Percentiles rank a stretch among this genome's conserved stretches.
Evolutionary conservation across 139 green algal genomes (phyloP).

Genomic region (Volvox africanus): DNA sequence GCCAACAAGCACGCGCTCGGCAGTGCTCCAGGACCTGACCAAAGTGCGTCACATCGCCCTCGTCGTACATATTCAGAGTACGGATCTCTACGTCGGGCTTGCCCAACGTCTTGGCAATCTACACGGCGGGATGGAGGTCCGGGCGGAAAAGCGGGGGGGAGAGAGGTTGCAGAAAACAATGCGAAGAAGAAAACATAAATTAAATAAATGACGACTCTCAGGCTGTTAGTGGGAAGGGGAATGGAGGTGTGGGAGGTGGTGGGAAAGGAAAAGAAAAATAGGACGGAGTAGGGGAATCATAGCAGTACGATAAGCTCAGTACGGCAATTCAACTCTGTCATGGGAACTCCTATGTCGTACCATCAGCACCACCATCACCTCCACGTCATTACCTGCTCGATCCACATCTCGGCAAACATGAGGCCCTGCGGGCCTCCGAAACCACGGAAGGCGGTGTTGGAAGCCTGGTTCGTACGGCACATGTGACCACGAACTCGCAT

Average conservation of each 20-base stretch:
- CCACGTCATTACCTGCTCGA: constrained; percentile 74
- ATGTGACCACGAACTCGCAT: constrained; percentile 79
- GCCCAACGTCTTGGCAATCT: constrained; percentile 53
- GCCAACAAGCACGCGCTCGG: constrained; percentile 72
- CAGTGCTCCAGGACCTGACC: constrained; percentile 69
- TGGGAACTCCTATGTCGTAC: no score
- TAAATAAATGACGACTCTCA: no score
- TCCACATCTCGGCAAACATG: constrained; percentile 86
- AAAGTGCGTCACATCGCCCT: constrained; percentile 88
- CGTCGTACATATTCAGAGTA: constrained; percentile 79
- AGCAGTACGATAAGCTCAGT: no score
- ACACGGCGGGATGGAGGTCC: background rate
- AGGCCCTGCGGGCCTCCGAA: constrained; percentile 94
- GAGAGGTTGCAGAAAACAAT: no score
- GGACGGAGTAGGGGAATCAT: no score
- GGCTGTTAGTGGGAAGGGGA: background rate
- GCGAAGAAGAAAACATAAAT: no score
- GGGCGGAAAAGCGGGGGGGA: no score
- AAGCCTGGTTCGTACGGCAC: constrained; percentile 90
- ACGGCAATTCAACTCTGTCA: no score
- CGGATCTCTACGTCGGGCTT: constrained; percentile 43
- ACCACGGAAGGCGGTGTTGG: constrained; percentile 96
- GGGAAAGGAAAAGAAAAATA: no score
- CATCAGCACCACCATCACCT: no score
- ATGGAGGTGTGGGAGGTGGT: background rate